Evolutionary conservation across 768 basidiomycete species (phyloP).

Genomic region (Suillus clintonianus): DNA sequence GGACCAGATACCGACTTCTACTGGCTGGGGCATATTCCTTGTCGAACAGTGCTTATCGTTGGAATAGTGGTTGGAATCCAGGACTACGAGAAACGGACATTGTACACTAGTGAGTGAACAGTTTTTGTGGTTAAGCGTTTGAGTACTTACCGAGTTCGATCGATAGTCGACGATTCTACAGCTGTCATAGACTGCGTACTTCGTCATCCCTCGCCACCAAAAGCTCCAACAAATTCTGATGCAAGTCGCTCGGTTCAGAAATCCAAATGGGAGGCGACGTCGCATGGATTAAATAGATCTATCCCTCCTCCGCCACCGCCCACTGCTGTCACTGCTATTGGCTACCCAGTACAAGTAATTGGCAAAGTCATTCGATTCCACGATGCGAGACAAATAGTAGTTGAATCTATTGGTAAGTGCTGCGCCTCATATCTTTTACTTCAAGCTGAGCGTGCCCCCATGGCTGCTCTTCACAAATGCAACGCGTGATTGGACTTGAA

Average conservation of each 20-base stretch:
- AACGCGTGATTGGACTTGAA: conserved; percentile 21
- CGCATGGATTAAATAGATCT: neutral
- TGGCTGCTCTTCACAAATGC: neutral
- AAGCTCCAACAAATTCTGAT: conserved; percentile 9
- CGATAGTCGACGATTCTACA: conserved; percentile 76
- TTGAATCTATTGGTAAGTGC: conserved; percentile 53
- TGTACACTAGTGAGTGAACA: conserved; percentile 54
- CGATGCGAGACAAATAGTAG: conserved; percentile 47
- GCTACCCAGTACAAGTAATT: conserved; percentile 45
- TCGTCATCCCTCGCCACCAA: conserved; percentile 32
- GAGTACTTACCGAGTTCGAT: conserved; percentile 3
- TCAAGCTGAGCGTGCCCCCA: neutral
- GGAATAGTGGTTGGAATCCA: conserved; percentile 68
- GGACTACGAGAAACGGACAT: conserved; percentile 55
- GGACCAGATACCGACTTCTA: conserved; percentile 57
- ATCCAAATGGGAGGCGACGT: neutral
- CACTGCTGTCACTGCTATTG: conserved; percentile 44
- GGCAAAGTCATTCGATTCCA: conserved; percentile 47
- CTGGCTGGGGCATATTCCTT: conserved; percentile 73
- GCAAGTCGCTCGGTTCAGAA: conserved; percentile 9
- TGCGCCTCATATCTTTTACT: neutral
- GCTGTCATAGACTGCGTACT: conserved; percentile 69
- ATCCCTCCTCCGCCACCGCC: conserved; percentile 19
- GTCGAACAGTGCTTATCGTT: conserved; percentile 59
- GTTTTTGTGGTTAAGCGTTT: neutral